A percentile compares a stretch with the other conserved stretches of the same genome.
Conservation (phyloP, 768 basidiomycete genomes). For the Hortiboletus campestris region DNA sequence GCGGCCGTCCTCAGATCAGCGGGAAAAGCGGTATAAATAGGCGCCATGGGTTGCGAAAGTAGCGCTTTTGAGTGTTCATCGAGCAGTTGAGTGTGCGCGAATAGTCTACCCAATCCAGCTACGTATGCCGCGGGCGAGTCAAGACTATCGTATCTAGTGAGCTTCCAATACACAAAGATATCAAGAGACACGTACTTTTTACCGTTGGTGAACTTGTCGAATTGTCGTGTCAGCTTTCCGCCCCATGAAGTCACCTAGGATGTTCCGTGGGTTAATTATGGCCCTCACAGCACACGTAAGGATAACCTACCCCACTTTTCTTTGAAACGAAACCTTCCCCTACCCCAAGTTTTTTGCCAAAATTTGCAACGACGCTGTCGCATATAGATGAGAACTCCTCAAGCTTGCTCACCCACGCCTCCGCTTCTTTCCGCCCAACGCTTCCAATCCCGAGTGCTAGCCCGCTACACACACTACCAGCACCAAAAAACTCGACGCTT, state of each 20-base stretch:
- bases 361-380: conserved; percentile 75
- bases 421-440: conserved; percentile 73
- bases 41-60: conserved; percentile 59
- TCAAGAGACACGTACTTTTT: conserved; percentile 64
- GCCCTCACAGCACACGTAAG: background rate
- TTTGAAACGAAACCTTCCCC: conserved; percentile 85
- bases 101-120: conserved; percentile 69
- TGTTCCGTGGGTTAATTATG: conserved; percentile 10
- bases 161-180: conserved; percentile 10
- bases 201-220: conserved; percentile 84
- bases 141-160: conserved; percentile 47
- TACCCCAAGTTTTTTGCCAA: conserved; percentile 85
- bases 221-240: conserved; percentile 66
- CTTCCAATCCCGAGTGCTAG: conserved; percentile 74
- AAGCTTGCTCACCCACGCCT: conserved; percentile 72
- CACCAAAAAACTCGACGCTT: conserved; percentile 74
- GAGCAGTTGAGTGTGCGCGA: conserved; percentile 72
- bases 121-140: conserved; percentile 89
- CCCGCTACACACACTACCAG: conserved; percentile 74
- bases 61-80: conserved; percentile 85
- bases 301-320: conserved; percentile 61
- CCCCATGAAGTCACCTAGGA: conserved; percentile 63
- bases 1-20: conserved; percentile 58
- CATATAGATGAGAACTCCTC: conserved; percentile 80
- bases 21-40: conserved; percentile 72